Conservation (phyloP, 495 filamentous ascomycete genomes). For the Lepraria neglecta region DNA sequence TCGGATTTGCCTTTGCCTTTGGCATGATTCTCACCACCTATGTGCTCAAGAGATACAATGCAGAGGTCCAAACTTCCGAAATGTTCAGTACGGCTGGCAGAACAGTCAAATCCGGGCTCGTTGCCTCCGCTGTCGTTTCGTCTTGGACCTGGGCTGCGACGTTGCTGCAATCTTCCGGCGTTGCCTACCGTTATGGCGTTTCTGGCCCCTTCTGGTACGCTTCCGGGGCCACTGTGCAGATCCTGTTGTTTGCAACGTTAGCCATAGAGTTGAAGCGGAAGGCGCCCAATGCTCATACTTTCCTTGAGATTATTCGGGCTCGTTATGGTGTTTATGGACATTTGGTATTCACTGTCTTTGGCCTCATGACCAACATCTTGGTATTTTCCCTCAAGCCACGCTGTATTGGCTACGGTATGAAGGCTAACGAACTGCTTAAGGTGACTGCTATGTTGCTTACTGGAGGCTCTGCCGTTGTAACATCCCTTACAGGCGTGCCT, state of each 20-base stretch:
- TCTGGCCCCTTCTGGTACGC: constrained; percentile 92
- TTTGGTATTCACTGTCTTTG: constrained; percentile 72
- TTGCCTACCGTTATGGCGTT: constrained; percentile 89
- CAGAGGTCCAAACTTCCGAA: constrained; percentile 92
- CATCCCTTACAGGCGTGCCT: constrained; percentile 75
- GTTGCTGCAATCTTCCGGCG: constrained; percentile 72
- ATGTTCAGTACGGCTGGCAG: constrained; percentile 95
- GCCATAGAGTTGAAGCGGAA: constrained; percentile 90
- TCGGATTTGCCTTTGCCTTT: constrained; percentile 71
- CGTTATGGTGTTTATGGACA: constrained; percentile 60
- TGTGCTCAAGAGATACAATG: constrained; percentile 77
- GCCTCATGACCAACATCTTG: constrained; percentile 75
- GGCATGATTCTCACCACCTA: constrained; percentile 76
- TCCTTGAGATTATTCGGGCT: constrained; percentile 67
- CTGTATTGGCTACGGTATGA: neutral
- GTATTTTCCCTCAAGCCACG: constrained; percentile 22
- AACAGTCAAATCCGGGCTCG: constrained; percentile 89
- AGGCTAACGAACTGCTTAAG: constrained; percentile 3
- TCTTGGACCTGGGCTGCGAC: constrained; percentile 84
- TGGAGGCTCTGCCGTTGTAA: constrained; percentile 82
- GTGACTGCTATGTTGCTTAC: constrained; percentile 88
- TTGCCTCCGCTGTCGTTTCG: constrained; percentile 91
- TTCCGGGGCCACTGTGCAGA: constrained; percentile 51
- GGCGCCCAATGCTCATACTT: constrained; percentile 81
- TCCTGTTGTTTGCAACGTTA: constrained; percentile 85